Base-by-base conservation (phyloP, 2,329 filamentous ascomycete genomes). In the Diaporthe amygdali region DNA sequence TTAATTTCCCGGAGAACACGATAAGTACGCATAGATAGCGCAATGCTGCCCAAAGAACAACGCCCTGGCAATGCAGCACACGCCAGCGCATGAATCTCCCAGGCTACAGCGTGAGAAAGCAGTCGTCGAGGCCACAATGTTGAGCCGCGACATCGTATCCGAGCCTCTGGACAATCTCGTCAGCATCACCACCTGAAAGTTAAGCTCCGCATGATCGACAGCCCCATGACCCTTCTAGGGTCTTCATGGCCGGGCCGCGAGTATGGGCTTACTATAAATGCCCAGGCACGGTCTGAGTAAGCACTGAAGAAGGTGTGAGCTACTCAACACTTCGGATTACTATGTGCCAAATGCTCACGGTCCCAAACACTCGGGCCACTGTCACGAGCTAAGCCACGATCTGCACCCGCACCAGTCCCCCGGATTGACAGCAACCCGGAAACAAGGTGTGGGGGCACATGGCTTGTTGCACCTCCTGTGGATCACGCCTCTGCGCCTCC, bases 241-340 rank as follows among this genome's bases (percentile, higher is more conserved):
- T 27, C 27, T 34, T 25, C 2, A 14, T 12, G 5, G 30, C 44
- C 27, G 59, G 59, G 59, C 41, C 59, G 41, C 12, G 44, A 2
- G 10, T 5, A 25, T 63, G 59, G 41, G 41, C 27, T 47, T 46
- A 63, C 30, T 2, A 34, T 37, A 17, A 7, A 9, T 64, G 44
- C 30, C 59, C 59, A 64, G 59, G 59, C 59, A 64, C 41, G 20
- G 59, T 64, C 59, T 64, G 59, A 64, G 59, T 64, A 47, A 64
- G 59, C 59, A 14, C 59, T 64, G 59, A 25, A 25, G 20, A 30
- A 17, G 7, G 27, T 64, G 25, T 20, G 27, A 44, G 30, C n/a
- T 49, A 20, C 59, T 30, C n/a, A n/a, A 41, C 20, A 25, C 59
- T 32, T 63, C 59, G 59, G 59, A 63, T 47, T 47, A 47, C 20